Percentiles rank a stretch among this genome's conserved stretches.
Conservation (phyloP, 805 yeast genomes). For the Saturnispora zaruensis region DNA sequence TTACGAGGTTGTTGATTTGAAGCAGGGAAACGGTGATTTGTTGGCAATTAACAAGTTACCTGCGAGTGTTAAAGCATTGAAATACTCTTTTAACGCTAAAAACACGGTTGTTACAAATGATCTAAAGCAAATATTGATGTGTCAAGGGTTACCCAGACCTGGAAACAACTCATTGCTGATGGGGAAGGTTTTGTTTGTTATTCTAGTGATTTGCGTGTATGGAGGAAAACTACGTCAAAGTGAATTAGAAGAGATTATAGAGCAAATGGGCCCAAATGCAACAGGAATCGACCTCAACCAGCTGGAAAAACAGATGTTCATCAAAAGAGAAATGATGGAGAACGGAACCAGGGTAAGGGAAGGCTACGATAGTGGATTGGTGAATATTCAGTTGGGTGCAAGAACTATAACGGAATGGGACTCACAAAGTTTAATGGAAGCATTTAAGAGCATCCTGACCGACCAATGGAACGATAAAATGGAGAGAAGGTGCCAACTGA, state of each 20-base stretch:
- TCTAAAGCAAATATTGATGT: constrained; percentile 8
- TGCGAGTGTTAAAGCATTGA: constrained; percentile 16
- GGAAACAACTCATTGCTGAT: constrained; percentile 16
- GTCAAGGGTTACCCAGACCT: constrained; percentile 23
- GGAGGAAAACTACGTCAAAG: constrained; percentile 23
- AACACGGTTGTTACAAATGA: constrained; percentile 9
- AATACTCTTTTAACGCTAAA: constrained; percentile 14
- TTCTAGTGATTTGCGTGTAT: constrained; percentile 22
- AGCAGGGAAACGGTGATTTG: constrained; percentile 17
- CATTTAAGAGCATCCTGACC: constrained; percentile 21
- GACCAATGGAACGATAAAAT: constrained; percentile 22
- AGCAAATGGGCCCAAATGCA: not conserved
- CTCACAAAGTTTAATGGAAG: constrained; percentile 18
- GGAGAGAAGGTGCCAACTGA: not conserved
- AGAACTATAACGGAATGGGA: constrained; percentile 23
- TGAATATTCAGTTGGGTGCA: constrained; percentile 25
- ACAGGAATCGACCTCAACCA: not conserved
- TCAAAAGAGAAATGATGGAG: not conserved
- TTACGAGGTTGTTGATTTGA: constrained; percentile 20
- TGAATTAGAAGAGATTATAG: constrained; percentile 21
- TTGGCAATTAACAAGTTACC: constrained; percentile 21
- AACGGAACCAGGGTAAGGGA: not conserved
- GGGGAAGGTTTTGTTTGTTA: constrained; percentile 24
- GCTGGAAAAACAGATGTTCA: constrained; percentile 1
- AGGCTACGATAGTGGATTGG: constrained; percentile 17